These are phyloP conservation scores for Starmera stellimalicola DNA, from an alignment of 1,139 yeast genomes.

Conservation along the genomic window DNA sequence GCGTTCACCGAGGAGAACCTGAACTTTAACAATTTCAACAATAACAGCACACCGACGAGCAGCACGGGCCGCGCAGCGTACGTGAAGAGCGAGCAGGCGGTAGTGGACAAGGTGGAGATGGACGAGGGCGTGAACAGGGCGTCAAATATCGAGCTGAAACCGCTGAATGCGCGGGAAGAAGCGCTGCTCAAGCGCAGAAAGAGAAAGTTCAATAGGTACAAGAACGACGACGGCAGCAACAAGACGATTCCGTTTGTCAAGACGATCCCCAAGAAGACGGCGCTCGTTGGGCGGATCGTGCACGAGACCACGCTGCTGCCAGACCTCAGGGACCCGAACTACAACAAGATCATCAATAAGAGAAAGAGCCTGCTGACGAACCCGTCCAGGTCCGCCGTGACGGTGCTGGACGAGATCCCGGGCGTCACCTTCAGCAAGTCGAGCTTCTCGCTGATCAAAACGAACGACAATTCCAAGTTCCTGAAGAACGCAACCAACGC, in stretches of 20 bases:
- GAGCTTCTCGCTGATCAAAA: constrained; percentile 60
- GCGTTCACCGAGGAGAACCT: constrained; percentile 88
- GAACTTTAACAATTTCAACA: constrained; percentile 50
- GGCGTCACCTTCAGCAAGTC: constrained; percentile 84
- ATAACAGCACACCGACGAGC: constrained; percentile 19
- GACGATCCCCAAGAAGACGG: constrained; percentile 79
- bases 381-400: constrained; percentile 56
- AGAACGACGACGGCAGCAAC: constrained; percentile 33
- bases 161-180: constrained; percentile 14
- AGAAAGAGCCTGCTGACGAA: constrained; percentile 38
- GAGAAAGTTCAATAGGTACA: constrained; percentile 26
- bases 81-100: constrained; percentile 6
- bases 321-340: constrained; percentile 60
- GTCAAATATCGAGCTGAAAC: constrained; percentile 26
- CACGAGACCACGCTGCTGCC: constrained; percentile 92
- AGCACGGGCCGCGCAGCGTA: constrained; percentile 2
- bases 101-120: neutral
- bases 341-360: constrained; percentile 45
- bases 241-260: constrained; percentile 62
- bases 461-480: constrained; percentile 59
- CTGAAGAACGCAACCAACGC: constrained; percentile 36
- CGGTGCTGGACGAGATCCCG: constrained; percentile 71
- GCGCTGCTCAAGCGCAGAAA: constrained; percentile 27
- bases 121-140: constrained; percentile 39
- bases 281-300: constrained; percentile 76